Conservation (phyloP, 495 filamentous ascomycete genomes). For the Aspergillus wentii region DNA sequence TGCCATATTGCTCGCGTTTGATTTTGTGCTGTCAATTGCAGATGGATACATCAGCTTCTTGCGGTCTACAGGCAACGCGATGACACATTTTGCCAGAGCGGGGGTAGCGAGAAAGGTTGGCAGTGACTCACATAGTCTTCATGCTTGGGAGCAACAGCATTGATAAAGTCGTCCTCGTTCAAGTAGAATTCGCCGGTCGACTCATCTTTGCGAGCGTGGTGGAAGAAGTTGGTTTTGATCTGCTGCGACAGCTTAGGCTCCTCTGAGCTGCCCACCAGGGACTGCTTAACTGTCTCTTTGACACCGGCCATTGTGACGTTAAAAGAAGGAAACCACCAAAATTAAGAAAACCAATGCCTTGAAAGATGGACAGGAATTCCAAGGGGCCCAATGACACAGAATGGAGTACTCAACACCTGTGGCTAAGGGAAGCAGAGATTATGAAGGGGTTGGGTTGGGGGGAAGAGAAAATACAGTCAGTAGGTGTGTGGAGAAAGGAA, state of each 20-base stretch:
- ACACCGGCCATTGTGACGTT: slow-evolving; percentile 47
- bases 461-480: neutral
- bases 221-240: slow-evolving; percentile 67
- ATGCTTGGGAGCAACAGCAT: slow-evolving; percentile 78
- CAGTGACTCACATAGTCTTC: slow-evolving; percentile 79
- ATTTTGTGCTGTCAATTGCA: slow-evolving; percentile 77
- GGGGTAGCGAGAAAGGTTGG: neutral
- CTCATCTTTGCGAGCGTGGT: slow-evolving; percentile 70
- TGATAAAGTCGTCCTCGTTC: slow-evolving; percentile 77
- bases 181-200: slow-evolving; percentile 73
- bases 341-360: slow-evolving; percentile 5
- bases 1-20: slow-evolving; percentile 85
- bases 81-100: too few species aligned
- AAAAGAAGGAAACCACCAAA: slow-evolving; percentile 7
- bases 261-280: slow-evolving; percentile 61
- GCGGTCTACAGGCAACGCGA: too few species aligned
- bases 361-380: slow-evolving; percentile 4
- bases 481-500: slow-evolving; percentile 1
- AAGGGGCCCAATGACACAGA: too few species aligned
- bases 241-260: slow-evolving; percentile 62
- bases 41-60: too few species aligned
- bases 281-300: slow-evolving; percentile 72
- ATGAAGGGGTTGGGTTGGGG: slow-evolving; percentile 15
- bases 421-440: slow-evolving; percentile 6
- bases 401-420: too few species aligned